These are phyloP conservation scores for Cladosporium sp. DNA, from an alignment of 2,329 filamentous ascomycete genomes.

Conservation along the genomic window DNA sequence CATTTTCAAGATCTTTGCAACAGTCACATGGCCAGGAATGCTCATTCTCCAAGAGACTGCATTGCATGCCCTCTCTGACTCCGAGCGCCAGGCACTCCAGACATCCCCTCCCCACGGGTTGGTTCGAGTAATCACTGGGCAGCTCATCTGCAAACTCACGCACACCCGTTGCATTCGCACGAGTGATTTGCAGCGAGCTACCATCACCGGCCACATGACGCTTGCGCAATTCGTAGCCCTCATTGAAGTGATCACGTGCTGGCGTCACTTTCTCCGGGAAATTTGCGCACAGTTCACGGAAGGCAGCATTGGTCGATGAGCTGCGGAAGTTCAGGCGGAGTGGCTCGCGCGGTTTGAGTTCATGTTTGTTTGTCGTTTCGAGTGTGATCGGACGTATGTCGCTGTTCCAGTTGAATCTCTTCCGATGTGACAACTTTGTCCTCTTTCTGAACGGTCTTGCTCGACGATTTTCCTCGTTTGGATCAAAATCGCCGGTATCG, in stretches of 20 bases:
- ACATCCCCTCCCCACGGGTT: conserved; percentile 30
- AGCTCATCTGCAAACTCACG: not conserved
- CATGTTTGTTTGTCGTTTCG: not conserved
- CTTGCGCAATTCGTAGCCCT: conserved; percentile 14
- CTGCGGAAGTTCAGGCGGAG: not conserved
- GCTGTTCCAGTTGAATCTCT: not conserved
- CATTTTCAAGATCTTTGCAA: conserved; percentile 29
- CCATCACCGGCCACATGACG: not conserved
- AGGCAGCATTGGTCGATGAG: not conserved
- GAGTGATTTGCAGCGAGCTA: not conserved
- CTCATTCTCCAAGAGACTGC: conserved; percentile 33
- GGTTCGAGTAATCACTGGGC: conserved; percentile 18
- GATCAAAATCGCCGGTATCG: conserved; percentile 33
- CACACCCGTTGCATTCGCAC: not conserved
- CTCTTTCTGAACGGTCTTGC: conserved; percentile 1
- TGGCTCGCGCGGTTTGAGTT: not conserved
- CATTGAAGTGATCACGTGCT: conserved; percentile 5
- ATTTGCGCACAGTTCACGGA: not conserved
- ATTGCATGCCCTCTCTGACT: too few relatives aligned
- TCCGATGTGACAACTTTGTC: not conserved
- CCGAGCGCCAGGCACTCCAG: conserved; percentile 27
- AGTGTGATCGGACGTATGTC: not conserved
- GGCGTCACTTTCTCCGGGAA: not conserved
- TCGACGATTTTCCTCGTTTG: conserved; percentile 15
- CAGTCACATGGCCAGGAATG: conserved; percentile 34